Percentiles rank a stretch among this genome's conserved stretches.
Evolutionary conservation across 2,329 filamentous ascomycete species (phyloP).

Genomic region (Septoria petroselini): DNA sequence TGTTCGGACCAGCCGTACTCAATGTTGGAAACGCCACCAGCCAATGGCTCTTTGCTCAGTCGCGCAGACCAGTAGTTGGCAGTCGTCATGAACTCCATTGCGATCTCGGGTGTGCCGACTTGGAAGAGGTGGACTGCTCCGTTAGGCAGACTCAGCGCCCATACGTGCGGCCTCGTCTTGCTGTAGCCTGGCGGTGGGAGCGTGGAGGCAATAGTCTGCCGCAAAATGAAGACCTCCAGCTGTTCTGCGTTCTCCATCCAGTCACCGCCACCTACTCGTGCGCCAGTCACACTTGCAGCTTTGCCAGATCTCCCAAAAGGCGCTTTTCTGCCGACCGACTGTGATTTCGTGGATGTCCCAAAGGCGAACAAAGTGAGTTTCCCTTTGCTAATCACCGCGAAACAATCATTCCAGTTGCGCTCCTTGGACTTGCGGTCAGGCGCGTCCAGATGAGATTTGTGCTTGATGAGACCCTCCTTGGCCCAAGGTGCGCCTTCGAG

Average conservation of each 20-base stretch:
- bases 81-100: slow-evolving; percentile 87
- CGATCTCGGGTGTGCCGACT: slow-evolving; percentile 90
- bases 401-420: slow-evolving; percentile 89
- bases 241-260: slow-evolving; percentile 97
- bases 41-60: slow-evolving; percentile 85
- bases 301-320: slow-evolving; percentile 34
- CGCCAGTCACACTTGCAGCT: slow-evolving; percentile 49
- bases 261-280: slow-evolving; percentile 87
- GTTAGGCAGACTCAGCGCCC: slow-evolving; percentile 85
- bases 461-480: slow-evolving; percentile 91
- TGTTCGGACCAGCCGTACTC: slow-evolving; percentile 95
- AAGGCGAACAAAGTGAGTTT: slow-evolving; percentile 95
- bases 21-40: slow-evolving; percentile 91
- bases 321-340: slow-evolving; percentile 39
- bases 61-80: slow-evolving; percentile 98
- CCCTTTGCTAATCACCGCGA: slow-evolving; percentile 93
- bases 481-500: slow-evolving; percentile 95
- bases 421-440: slow-evolving; percentile 91
- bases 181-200: slow-evolving; percentile 91
- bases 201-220: slow-evolving; percentile 86
- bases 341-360: slow-evolving; percentile 61
- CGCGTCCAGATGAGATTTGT: slow-evolving; percentile 92
- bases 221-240: slow-evolving; percentile 79
- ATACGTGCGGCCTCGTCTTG: slow-evolving; percentile 83
- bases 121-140: slow-evolving; percentile 98